phyloP scores from a whole-genome alignment of 805 yeast genomes.

The Zygotorulaspora sp. region DNA sequence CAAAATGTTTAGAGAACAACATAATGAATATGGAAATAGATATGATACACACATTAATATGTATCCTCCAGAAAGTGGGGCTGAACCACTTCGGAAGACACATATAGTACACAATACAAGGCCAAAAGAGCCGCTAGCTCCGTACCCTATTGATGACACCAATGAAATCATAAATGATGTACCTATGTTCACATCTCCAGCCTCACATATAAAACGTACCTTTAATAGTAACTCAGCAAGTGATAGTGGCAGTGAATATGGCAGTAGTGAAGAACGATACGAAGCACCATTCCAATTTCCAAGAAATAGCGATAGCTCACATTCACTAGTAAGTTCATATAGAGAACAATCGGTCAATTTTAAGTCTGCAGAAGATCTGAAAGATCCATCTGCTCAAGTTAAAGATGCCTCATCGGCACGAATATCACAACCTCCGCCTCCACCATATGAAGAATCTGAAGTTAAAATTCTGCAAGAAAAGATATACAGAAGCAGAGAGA shows the following conservation, averaged over 20 bases:
- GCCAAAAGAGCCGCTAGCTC: conserved; percentile 12
- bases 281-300: conserved; percentile 17
- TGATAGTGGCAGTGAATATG: conserved; percentile 1
- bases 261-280: conserved; percentile 11
- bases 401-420: conserved; percentile 4
- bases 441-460: conserved; percentile 23
- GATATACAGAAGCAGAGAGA: conserved; percentile 16
- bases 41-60: conserved; percentile 25
- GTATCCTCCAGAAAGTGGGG: conserved; percentile 18
- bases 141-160: conserved; percentile 23
- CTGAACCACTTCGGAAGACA: background rate
- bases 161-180: conserved; percentile 18
- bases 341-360: background rate
- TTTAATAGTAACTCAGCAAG: background rate
- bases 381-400: background rate
- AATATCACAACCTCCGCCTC: conserved; percentile 24
- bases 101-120: conserved; percentile 7
- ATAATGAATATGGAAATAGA: conserved; percentile 11
- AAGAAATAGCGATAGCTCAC: conserved; percentile 4
- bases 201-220: conserved; percentile 6
- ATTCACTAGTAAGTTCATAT: conserved; percentile 2
- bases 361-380: background rate
- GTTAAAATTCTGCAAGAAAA: conserved; percentile 18
- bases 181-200: conserved; percentile 11
- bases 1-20: conserved; percentile 14